Base-by-base conservation (phyloP, 225 moss, liverwort and hornwort species). In the Bryum argenteum region DNA sequence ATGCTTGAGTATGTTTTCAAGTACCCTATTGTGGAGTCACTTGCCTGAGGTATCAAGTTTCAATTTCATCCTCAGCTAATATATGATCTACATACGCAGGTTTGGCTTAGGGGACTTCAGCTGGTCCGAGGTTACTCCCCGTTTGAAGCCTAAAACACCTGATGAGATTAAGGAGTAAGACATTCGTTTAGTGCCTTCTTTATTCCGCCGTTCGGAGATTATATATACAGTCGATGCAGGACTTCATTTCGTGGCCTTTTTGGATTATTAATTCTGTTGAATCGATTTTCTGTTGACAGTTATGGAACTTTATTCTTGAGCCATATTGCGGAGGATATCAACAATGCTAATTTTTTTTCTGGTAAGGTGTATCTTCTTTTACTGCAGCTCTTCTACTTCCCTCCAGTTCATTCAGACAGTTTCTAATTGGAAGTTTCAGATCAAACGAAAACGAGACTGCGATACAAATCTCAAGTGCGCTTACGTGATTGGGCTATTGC, bases 71-170 rank as follows among this genome's bases (percentile, higher is more conserved):
- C 33, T 33, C 33, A 33, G 33, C 33, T 33, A 33, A 33, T 33
- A 33, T 33, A 33, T 33, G 33, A 33, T 33, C 22, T 42, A 5
- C 45, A 62, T 55, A 1, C 57, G 64, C 88, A 96, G 96, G 69
- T 98, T 89, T 76, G 97, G 97, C 39, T 86, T 98, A 41, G 92
- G 97, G 56, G 97, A 98, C 66, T 94, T 94, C 78, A 92, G 83
- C 71, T 98, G 97, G 97, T 84, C 83, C 16, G 97, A 94, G 79
- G 94, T 98, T 71, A 78, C 87, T 41, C 92, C 94, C 51, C 94
- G 94, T 71, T 74, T 98, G 54, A 98, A 92, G 82, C 97, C 94
- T 55, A 98, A 98, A 69, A 88, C 92, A 5, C 83, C 86, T 1
- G 92, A 94, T 71, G 97, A 98, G 78, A 91, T 98, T 63, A 98